Base-by-base conservation (phyloP, 2,329 filamentous ascomycete species). In the Chrysoporthe deuterocubensis region DNA sequence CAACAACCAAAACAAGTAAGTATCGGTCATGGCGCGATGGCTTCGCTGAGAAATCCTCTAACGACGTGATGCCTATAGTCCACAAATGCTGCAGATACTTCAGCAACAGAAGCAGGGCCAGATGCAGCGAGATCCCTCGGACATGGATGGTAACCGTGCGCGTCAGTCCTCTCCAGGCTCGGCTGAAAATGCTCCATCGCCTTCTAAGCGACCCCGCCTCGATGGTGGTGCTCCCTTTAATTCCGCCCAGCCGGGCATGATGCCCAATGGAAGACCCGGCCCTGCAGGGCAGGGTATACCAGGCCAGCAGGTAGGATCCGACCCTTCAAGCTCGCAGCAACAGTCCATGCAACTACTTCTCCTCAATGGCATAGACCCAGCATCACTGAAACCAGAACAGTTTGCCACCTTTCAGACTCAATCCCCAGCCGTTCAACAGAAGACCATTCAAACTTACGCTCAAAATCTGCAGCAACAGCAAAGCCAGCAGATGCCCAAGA, bases 91-190 rank as follows among this genome's bases (percentile, higher is more conserved):
- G 83, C 87, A 89, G 59, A 88, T 92, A 80, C 83, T 93, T 71
- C 87, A 89, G 71, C 87, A 94, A 80, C 89, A 92, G 75, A 89
- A 90, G 72, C 74, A 73, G n/a, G 76, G 73, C 67, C 89, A 92
- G 77, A 96, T 97, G 92, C 92, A 95, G 77, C 87, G 93, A 69
- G 93, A 97, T 74, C 92, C 92, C 65, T 95, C 93, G 18, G 90
- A 91, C 71, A 93, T 96, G 87, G 93, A 97, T 74, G 91, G 91
- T 78, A 93, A 91, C 79, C 92, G 91, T 69, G 89, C 90, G 71
- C 89, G 94, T 69, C 90, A 93, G 40, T 89, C 90, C 67, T 97
- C 95, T 44, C 95, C 95, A 8, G 89, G 90, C 62, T 90, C 91
- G 48, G 90, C 89, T 65, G 94, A 97, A 64, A 96, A 96, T 75